Evolutionary conservation across 2,329 filamentous ascomycete genomes (phyloP), one percentile per base, ranked within the genome.

Genomic region (Eurotiales sp.): DNA sequence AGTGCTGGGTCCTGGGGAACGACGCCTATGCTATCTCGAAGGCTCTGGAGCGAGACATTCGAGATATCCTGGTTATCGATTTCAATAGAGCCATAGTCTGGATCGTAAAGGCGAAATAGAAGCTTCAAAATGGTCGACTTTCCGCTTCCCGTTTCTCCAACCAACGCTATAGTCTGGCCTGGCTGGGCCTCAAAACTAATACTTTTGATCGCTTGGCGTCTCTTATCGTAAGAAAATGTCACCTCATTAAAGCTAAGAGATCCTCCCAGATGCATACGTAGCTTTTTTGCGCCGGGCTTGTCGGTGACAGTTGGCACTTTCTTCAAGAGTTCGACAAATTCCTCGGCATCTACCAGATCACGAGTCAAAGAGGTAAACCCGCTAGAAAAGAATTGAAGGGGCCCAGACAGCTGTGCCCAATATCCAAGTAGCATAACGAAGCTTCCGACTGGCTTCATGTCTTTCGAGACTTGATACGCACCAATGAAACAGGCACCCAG

Each of bases 51-150:
- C 64, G 96, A 97, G 48, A 97, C 75, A 1, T 78, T 85, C 60
- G 81, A 82, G 50, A 96, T 84, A 65, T 95, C 87, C 58, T 86
- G 83, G 7, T 88, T 92, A 65, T 97, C 93, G 12, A 99, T 76
- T 54, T 85, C 79, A 1, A 97, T 84, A 17, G 80, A 72, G 17
- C 93, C 93, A 29, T 81, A 81, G 29, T 96, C 88, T 0, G 92
- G 92, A 52, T 91, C 83, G 66, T 99, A 99, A 68, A 97, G 97
- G 15, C 93, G 83, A 71, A 97, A 91, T 1, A 97, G 84, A 15
- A 99, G 77, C 14, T 91, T 92, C 27, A 97, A 86, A 56, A 97
- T 91, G 0, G 92, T 97, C 61, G 87, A 92, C 73, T 97, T 99
- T 42, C 93, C 93, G 36, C 87, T 95, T 14, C 92, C 93, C 11